phyloP scores from a whole-genome alignment of 176 grass and related monocot genomes.

The sorghum (Sorghum bicolor) region Sorghum_bicolor_NCBIv3 NC_012874.2:59441001-59441500 shows the following conservation, averaged over 20 bases:
- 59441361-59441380: slow-evolving; percentile 1
- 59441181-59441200: not conserved
- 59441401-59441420: slow-evolving; percentile 10
- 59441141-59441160: slow-evolving; percentile 2
- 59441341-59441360: not conserved
- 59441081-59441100: not conserved
- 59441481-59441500: slow-evolving; percentile 35
- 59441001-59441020: not conserved
- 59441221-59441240: not conserved
- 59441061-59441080: not conserved
- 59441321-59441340: slow-evolving; percentile 34
- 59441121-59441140: not conserved
- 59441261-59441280: slow-evolving; percentile 17
- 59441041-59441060: not conserved
- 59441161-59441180: slow-evolving; percentile 7
- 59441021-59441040: not conserved
- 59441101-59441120: not conserved
- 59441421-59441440: not conserved
- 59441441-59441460: slow-evolving; percentile 4
- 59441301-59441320: not conserved
- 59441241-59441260: slow-evolving; percentile 8
- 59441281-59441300: slow-evolving; percentile 25
- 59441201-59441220: not conserved
- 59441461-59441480: slow-evolving; percentile 19
- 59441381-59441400: slow-evolving; percentile 11